These are phyloP conservation scores for Pseudogymnoascus verrucosus DNA, from an alignment of 2,329 filamentous ascomycete species.

Conservation along the genomic window DNA sequence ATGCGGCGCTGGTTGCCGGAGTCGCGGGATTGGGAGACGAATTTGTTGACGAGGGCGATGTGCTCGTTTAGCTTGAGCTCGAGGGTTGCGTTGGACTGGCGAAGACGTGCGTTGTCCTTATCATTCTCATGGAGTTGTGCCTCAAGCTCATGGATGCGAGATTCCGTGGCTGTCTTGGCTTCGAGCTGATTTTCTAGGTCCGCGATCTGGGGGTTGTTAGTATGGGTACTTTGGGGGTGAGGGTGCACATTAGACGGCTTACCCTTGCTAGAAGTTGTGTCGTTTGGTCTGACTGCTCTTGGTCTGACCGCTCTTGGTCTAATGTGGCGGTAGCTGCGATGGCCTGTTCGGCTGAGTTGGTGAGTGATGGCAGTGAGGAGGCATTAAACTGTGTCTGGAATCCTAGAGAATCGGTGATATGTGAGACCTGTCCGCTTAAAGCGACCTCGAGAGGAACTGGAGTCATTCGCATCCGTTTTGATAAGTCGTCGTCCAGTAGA, in stretches of 20 bases:
- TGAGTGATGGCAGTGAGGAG: not conserved
- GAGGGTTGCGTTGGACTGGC: constrained; percentile 36
- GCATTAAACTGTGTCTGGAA: constrained; percentile 4
- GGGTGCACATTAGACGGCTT: constrained; percentile 8
- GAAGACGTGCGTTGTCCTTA: constrained; percentile 31
- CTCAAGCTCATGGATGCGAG: constrained; percentile 33
- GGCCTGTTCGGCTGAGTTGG: constrained; percentile 1
- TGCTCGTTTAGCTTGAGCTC: constrained; percentile 40
- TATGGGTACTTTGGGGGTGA: not conserved
- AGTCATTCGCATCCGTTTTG: constrained; percentile 11
- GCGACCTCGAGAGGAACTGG: constrained; percentile 7
- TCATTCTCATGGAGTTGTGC: constrained; percentile 16
- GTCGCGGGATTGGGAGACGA: constrained; percentile 40
- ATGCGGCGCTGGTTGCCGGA: constrained; percentile 43
- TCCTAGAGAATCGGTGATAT: constrained; percentile 8
- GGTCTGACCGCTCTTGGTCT: not conserved
- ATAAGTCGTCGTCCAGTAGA: not conserved
- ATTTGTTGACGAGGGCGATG: constrained; percentile 35
- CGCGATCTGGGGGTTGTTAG: constrained; percentile 25
- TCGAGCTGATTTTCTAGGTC: constrained; percentile 26
- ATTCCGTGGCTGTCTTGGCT: not conserved
- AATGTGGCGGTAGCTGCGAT: constrained; percentile 1
- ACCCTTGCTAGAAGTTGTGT: constrained; percentile 21
- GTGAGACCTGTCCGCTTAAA: constrained; percentile 5
- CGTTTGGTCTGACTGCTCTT: constrained; percentile 8